Evolutionary conservation across 306 rosid species (phyloP).

Genomic region (Rosa persica): DNA sequence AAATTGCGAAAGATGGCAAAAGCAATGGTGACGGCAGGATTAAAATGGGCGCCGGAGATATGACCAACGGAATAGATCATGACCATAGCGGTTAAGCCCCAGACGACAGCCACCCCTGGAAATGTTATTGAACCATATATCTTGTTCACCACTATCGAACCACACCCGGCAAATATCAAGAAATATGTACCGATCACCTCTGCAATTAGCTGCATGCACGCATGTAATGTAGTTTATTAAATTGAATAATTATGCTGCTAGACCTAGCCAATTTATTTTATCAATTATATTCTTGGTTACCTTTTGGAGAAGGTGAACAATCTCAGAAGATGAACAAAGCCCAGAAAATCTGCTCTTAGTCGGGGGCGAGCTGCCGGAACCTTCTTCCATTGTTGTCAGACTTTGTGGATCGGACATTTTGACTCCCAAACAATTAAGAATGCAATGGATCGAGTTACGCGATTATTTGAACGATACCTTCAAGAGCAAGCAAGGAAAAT

Average conservation of each 20-base stretch:
- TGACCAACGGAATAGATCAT: slow-evolving; percentile 62
- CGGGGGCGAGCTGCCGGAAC: not conserved
- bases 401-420: slow-evolving; percentile 34
- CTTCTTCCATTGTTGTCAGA: slow-evolving; percentile 40
- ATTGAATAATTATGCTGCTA: not conserved
- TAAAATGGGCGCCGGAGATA: slow-evolving; percentile 69
- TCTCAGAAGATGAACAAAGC: slow-evolving; percentile 30
- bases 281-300: slow-evolving; percentile 15
- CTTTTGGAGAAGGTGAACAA: slow-evolving; percentile 50
- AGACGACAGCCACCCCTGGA: slow-evolving; percentile 51
- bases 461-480: not conserved
- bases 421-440: too few species aligned
- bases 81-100: slow-evolving; percentile 54
- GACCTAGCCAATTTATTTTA: not conserved
- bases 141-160: slow-evolving; percentile 43
- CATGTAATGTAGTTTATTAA: not conserved
- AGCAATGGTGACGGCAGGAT: slow-evolving; percentile 55
- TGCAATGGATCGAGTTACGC: not conserved
- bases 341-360: not conserved
- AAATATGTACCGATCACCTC: slow-evolving; percentile 64
- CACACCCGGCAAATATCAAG: slow-evolving; percentile 61
- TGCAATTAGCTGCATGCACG: slow-evolving; percentile 49
- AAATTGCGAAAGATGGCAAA: slow-evolving; percentile 48
- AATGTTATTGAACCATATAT: slow-evolving; percentile 36
- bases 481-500: not conserved